These are phyloP conservation scores for Pistacia vera DNA, from an alignment of 345 rosid genomes.

Conservation along the genomic window DNA sequence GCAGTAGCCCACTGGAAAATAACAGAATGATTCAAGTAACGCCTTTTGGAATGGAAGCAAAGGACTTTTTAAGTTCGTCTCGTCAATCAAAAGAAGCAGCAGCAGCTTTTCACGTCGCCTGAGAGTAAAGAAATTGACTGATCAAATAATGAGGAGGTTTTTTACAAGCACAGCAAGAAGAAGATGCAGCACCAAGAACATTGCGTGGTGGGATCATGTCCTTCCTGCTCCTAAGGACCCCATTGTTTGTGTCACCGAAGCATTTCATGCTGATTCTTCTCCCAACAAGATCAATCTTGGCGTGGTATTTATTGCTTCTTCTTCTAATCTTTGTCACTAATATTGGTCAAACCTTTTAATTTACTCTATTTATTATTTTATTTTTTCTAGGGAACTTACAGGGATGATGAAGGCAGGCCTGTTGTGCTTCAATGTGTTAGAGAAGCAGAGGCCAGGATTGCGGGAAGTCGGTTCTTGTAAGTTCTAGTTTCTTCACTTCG, in stretches of 20 bases:
- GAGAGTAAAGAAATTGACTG: background rate
- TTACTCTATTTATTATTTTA: background rate
- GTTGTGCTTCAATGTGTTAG: constrained; percentile 56
- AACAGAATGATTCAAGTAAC: background rate
- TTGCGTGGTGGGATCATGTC: constrained; percentile 53
- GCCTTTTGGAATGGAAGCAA: constrained; percentile 11
- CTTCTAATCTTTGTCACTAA: background rate
- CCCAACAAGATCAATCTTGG: constrained; percentile 66
- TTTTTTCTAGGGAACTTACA: constrained; percentile 54
- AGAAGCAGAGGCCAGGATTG: constrained; percentile 51
- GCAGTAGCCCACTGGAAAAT: constrained; percentile 22
- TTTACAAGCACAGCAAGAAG: constrained; percentile 23
- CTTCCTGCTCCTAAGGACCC: constrained; percentile 51
- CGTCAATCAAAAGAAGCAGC: background rate
- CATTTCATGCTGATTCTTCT: constrained; percentile 48
- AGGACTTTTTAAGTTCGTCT: background rate
- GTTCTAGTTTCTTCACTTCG: constrained; percentile 14
- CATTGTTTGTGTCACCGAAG: constrained; percentile 49
- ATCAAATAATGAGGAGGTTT: constrained; percentile 23
- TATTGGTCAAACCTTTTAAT: background rate
- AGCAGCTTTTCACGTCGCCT: constrained; percentile 9
- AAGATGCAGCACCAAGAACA: constrained; percentile 26
- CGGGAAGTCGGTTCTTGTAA: constrained; percentile 47
- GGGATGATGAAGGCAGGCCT: constrained; percentile 65
- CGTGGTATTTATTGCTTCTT: constrained; percentile 33